Conservation (phyloP, 345 rosid genomes). For the Corchorus capsularis region DNA sequence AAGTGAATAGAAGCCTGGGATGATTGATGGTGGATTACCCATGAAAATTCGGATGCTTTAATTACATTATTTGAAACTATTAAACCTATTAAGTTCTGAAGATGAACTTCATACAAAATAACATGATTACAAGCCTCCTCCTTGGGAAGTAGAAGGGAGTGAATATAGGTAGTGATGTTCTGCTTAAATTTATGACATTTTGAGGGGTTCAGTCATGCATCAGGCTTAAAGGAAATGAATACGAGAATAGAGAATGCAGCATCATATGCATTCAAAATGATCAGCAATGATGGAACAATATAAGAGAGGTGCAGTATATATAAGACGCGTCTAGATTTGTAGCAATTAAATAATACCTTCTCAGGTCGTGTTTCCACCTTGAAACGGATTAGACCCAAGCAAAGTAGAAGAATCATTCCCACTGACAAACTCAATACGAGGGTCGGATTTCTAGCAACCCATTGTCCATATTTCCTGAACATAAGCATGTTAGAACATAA, state of each 20-base stretch:
- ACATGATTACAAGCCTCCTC: background rate
- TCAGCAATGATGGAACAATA: background rate
- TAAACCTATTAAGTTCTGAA: background rate
- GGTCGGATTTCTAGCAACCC: slow-evolving; percentile 90
- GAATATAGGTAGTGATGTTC: background rate
- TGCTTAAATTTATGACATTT: no score
- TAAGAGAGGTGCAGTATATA: slow-evolving; percentile 2
- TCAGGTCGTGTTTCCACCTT: slow-evolving; percentile 98
- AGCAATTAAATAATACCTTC: slow-evolving; percentile 54
- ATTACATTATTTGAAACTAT: background rate
- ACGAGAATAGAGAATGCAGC: no score
- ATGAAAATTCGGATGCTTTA: background rate
- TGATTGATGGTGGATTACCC: background rate
- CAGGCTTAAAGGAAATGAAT: no score
- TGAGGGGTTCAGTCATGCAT: no score
- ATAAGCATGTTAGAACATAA: slow-evolving; percentile 21
- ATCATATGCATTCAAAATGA: background rate
- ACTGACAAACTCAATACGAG: slow-evolving; percentile 67
- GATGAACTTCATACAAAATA: background rate
- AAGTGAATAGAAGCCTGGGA: background rate
- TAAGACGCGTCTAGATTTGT: background rate
- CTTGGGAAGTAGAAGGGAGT: background rate
- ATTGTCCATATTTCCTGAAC: slow-evolving; percentile 83
- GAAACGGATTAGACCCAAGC: slow-evolving; percentile 82
- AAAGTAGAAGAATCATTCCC: slow-evolving; percentile 71